A percentile compares a stretch with the other conserved stretches of the same genome.
These are phyloP conservation scores for Pelargonium australe DNA, from an alignment of 441 rosid species.

Conservation along the genomic window DNA sequence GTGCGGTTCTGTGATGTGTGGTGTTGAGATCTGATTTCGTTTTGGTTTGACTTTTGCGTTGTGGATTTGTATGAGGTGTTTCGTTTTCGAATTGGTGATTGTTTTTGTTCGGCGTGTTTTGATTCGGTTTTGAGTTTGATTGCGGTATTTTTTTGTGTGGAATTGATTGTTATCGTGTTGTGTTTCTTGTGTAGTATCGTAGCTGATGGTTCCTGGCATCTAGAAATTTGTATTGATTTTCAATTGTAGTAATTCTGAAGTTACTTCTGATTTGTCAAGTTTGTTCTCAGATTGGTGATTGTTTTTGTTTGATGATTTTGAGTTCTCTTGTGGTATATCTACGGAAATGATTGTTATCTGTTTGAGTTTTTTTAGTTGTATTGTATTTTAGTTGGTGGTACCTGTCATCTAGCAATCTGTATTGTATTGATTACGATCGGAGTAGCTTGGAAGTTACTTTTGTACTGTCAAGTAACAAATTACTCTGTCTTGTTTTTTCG, in stretches of 20 bases:
- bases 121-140: slow-evolving; percentile 3
- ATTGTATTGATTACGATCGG: not conserved
- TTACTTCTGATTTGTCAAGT: too few relatives aligned
- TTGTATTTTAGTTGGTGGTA: not conserved
- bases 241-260: too few relatives aligned
- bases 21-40: slow-evolving; percentile 20
- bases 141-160: not conserved
- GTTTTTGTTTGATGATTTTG: not conserved
- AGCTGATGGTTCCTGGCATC: too few relatives aligned
- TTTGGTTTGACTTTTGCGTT: not conserved
- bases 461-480: not conserved
- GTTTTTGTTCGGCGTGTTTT: not conserved
- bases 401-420: not conserved
- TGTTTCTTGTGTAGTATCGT: too few relatives aligned
- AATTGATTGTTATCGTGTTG: too few relatives aligned
- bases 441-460: not conserved
- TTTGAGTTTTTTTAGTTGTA: too few relatives aligned
- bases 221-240: too few relatives aligned
- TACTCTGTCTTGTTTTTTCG: not conserved
- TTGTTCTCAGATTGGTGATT: too few relatives aligned
- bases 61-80: not conserved
- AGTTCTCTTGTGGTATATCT: not conserved
- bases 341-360: not conserved
- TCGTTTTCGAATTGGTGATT: not conserved
- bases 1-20: slow-evolving; percentile 14